These are phyloP conservation scores for Diaporthe nobilis DNA, from an alignment of 2,329 filamentous ascomycete species.

Conservation along the genomic window DNA sequence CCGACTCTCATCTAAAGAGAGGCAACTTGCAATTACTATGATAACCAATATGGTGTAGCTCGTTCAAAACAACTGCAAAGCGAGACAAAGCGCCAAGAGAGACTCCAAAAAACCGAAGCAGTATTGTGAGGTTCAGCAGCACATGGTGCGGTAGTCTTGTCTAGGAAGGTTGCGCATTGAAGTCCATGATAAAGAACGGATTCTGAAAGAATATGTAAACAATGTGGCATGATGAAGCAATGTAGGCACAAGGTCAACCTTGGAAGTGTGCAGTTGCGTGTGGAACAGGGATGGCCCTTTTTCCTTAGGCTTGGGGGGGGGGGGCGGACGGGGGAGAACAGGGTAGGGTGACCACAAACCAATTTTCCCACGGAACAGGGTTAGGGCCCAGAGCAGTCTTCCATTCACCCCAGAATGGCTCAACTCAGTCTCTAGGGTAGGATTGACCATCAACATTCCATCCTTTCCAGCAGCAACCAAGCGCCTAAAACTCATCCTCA, in stretches of 20 bases:
- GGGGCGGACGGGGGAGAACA: too few relatives aligned
- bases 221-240: background rate
- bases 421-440: too few relatives aligned
- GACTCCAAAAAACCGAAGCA: background rate
- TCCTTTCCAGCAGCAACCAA: too few relatives aligned
- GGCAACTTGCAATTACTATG: background rate
- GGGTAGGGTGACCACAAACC: too few relatives aligned
- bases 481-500: background rate
- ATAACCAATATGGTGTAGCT: background rate
- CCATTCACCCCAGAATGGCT: too few relatives aligned
- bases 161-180: background rate
- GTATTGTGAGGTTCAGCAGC: background rate
- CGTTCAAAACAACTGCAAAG: background rate
- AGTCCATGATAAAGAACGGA: background rate
- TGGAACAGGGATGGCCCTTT: background rate
- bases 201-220: background rate
- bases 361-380: too few relatives aligned
- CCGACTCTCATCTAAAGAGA: background rate
- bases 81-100: background rate
- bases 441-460: too few relatives aligned
- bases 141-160: background rate
- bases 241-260: background rate
- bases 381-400: too few relatives aligned
- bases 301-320: rapidly evolving
- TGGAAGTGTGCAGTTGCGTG: background rate